Evolutionary conservation across 2,329 filamentous ascomycete species (phyloP).

Genomic region (Myriosclerotinia curreyana): DNA sequence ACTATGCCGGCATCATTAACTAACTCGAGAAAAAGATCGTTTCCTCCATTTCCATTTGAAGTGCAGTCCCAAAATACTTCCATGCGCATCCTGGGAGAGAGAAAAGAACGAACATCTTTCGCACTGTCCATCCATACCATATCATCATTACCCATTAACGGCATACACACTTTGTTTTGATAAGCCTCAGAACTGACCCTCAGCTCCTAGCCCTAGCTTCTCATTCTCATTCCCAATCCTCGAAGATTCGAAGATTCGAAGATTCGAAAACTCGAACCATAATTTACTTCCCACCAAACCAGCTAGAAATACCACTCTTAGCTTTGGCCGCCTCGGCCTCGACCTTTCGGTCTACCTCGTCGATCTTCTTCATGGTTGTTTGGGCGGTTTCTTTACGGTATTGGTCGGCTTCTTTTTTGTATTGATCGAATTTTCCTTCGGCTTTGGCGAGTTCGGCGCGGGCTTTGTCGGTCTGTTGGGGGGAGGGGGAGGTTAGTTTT

Average conservation of each 20-base stretch:
- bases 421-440: slow-evolving; percentile 57
- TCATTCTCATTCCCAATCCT: too few relatives aligned
- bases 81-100: background rate
- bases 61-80: slow-evolving; percentile 1
- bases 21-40: background rate
- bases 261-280: too few relatives aligned
- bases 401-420: slow-evolving; percentile 59
- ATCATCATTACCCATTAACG: slow-evolving; percentile 11
- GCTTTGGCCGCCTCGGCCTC: slow-evolving; percentile 76
- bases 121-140: background rate
- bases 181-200: background rate
- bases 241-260: too few relatives aligned
- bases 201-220: too few relatives aligned
- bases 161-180: background rate
- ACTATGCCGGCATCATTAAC: slow-evolving; percentile 11
- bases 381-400: slow-evolving; percentile 62
- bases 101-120: background rate
- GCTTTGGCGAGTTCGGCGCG: slow-evolving; percentile 61
- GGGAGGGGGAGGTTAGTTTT: too few relatives aligned
- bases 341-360: slow-evolving; percentile 79
- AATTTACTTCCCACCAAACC: slow-evolving; percentile 69
- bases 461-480: slow-evolving; percentile 56
- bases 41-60: background rate
- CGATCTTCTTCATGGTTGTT: slow-evolving; percentile 67
- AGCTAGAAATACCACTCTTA: slow-evolving; percentile 78